These are phyloP conservation scores for Suhomyces xylopsoci DNA, from an alignment of 805 yeast species.

Conservation along the genomic window DNA sequence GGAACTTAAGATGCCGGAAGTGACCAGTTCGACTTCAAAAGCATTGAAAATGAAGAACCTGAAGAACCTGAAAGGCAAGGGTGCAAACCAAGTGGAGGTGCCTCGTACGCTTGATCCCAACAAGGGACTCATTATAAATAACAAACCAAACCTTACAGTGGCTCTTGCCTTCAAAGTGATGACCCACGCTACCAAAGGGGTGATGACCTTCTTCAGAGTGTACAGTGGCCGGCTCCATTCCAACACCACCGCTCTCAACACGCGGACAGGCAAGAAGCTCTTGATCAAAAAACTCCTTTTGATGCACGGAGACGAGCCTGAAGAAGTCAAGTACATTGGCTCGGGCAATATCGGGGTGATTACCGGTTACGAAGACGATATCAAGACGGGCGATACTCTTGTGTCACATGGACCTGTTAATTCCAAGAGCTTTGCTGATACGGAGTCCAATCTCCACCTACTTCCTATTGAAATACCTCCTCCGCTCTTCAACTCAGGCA, in stretches of 20 bases:
- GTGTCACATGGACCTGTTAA: constrained; percentile 56
- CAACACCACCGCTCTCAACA: constrained; percentile 61
- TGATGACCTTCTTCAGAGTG: constrained; percentile 81
- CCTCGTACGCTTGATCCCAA: constrained; percentile 38
- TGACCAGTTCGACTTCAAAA: constrained; percentile 25
- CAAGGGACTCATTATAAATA: constrained; percentile 51
- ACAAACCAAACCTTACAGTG: constrained; percentile 59
- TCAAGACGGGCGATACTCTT: constrained; percentile 89
- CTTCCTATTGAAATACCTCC: constrained; percentile 86
- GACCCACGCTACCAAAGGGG: constrained; percentile 79
- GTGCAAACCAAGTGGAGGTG: constrained; percentile 10
- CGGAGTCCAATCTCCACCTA: constrained; percentile 46
- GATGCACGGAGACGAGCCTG: constrained; percentile 87
- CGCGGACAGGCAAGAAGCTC: constrained; percentile 65
- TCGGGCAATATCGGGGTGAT: constrained; percentile 92
- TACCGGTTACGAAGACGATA: constrained; percentile 62
- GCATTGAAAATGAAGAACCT: constrained; percentile 12
- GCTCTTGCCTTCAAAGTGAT: constrained; percentile 91
- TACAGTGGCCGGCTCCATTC: constrained; percentile 75
- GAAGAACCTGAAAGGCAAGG: constrained; percentile 7
- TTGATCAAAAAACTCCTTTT: constrained; percentile 65
- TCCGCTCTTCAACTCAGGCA: constrained; percentile 82
- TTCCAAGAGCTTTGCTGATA: constrained; percentile 38
- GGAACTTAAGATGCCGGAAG: constrained; percentile 58
- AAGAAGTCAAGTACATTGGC: constrained; percentile 58